phyloP scores from a whole-genome alignment of 495 filamentous ascomycete genomes.

The Chlorociboria aeruginascens region DNA sequence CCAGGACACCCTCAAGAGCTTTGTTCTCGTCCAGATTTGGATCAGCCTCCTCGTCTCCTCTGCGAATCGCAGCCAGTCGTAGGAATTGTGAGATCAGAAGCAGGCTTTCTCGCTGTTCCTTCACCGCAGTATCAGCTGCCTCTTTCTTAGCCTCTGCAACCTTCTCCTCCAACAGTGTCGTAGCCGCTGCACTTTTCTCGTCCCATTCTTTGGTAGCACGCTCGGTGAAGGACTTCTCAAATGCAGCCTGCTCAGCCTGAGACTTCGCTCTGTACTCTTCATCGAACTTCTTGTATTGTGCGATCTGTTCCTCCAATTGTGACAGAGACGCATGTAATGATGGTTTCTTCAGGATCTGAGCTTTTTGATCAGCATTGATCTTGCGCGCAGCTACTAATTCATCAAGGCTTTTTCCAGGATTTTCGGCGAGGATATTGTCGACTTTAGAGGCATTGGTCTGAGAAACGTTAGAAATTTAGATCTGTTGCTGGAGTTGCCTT shows the following conservation, averaged over 20 bases:
- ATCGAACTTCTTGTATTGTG: conserved; percentile 72
- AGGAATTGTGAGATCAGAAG: conserved; percentile 69
- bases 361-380: conserved; percentile 89
- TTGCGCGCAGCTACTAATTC: conserved; percentile 70
- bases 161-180: conserved; percentile 35
- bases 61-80: conserved; percentile 60
- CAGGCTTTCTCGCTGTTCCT: conserved; percentile 41
- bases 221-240: conserved; percentile 57
- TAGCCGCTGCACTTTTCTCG: conserved; percentile 47
- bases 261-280: conserved; percentile 60
- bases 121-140: conserved; percentile 41
- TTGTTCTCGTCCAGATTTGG: conserved; percentile 55
- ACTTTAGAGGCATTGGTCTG: conserved; percentile 70
- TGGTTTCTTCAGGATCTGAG: conserved; percentile 84
- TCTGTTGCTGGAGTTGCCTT: not conserved
- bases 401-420: conserved; percentile 65
- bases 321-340: conserved; percentile 57
- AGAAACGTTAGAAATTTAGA: not conserved
- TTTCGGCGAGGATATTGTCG: conserved; percentile 64
- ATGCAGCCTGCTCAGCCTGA: conserved; percentile 53
- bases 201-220: conserved; percentile 59
- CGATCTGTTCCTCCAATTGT: conserved; percentile 74
- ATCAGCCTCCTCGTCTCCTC: conserved; percentile 47
- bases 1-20: conserved; percentile 83
- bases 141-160: conserved; percentile 46